A percentile compares a stretch with the other conserved stretches of the same genome.
Conservation (phyloP, 1,284 basidiomycete species). For the Microbotryum scabiosae region DNA sequence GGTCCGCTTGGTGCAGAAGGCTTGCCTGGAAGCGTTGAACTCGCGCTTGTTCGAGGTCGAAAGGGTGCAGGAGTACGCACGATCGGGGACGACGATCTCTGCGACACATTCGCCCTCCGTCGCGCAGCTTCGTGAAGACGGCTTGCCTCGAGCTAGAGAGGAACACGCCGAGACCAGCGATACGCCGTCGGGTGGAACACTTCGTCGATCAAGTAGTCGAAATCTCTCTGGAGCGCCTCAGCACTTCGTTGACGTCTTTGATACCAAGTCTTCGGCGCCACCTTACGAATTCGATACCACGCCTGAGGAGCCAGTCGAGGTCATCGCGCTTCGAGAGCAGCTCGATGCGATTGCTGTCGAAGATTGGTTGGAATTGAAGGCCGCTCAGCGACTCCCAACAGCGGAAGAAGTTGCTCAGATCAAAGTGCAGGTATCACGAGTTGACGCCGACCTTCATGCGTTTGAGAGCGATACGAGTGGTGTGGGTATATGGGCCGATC, state of each 20-base stretch:
- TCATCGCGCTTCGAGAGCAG: not conserved
- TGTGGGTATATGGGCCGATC: slow-evolving; percentile 48
- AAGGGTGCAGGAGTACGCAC: no score
- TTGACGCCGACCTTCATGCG: slow-evolving; percentile 43
- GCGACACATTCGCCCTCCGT: no score
- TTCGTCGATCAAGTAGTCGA: no score
- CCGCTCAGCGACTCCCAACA: slow-evolving; percentile 6
- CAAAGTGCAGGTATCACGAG: slow-evolving; percentile 38
- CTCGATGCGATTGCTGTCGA: not conserved
- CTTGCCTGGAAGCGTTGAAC: no score
- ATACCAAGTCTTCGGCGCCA: not conserved
- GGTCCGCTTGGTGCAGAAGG: no score
- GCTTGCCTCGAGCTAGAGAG: no score
- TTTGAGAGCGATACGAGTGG: slow-evolving; percentile 46
- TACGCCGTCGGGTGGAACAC: no score
- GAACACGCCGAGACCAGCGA: no score
- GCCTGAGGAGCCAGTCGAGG: not conserved
- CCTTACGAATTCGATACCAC: not conserved
- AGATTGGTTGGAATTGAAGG: slow-evolving; percentile 7
- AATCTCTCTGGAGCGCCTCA: no score
- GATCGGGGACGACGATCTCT: no score
- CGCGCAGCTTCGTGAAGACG: no score
- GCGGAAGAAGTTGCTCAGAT: slow-evolving; percentile 44
- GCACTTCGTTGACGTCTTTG: not conserved
- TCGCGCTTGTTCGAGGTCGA: no score